A percentile compares a stretch with the other conserved stretches of the same genome.
These are phyloP conservation scores for Barnettozyma sucrosica DNA, from an alignment of 805 yeast genomes.

Conservation along the genomic window DNA sequence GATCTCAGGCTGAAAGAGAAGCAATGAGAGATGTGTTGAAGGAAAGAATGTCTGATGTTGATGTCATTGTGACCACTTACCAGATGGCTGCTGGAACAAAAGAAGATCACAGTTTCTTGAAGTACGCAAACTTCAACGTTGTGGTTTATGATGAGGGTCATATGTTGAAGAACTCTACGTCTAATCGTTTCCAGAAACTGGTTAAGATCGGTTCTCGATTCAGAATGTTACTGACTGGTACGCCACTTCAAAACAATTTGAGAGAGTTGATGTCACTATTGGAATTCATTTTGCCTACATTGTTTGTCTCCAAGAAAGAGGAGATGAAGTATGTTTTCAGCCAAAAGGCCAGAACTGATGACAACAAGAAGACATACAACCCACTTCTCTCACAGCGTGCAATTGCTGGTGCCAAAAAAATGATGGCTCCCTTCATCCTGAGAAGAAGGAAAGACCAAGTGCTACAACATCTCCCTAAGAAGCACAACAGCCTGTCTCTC, in stretches of 20 bases:
- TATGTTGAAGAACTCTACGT: conserved; percentile 82
- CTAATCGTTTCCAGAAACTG: conserved; percentile 82
- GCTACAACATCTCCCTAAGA: conserved; percentile 78
- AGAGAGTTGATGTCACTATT: conserved; percentile 84
- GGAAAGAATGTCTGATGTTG: conserved; percentile 51
- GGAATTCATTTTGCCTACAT: conserved; percentile 82
- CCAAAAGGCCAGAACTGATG: conserved; percentile 74
- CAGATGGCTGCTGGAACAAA: conserved; percentile 85
- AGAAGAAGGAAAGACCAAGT: conserved; percentile 92
- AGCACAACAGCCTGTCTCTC: conserved; percentile 53
- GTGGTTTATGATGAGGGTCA: conserved; percentile 98
- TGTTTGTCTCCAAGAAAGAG: conserved; percentile 76
- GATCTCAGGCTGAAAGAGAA: conserved; percentile 77
- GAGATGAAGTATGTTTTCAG: conserved; percentile 79
- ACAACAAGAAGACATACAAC: conserved; percentile 46
- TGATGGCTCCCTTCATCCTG: conserved; percentile 97
- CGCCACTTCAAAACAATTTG: conserved; percentile 92
- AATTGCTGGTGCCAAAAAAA: conserved; percentile 85
- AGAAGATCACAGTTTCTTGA: conserved; percentile 73
- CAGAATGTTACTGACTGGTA: conserved; percentile 86
- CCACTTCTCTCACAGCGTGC: conserved; percentile 89
- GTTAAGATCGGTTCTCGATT: conserved; percentile 83
- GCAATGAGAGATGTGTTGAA: conserved; percentile 69
- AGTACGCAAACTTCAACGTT: conserved; percentile 70
- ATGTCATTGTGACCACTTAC: conserved; percentile 92